Evolutionary conservation across 106 monocot species (phyloP).

Genomic region (Narthecium ossifragum): DNA sequence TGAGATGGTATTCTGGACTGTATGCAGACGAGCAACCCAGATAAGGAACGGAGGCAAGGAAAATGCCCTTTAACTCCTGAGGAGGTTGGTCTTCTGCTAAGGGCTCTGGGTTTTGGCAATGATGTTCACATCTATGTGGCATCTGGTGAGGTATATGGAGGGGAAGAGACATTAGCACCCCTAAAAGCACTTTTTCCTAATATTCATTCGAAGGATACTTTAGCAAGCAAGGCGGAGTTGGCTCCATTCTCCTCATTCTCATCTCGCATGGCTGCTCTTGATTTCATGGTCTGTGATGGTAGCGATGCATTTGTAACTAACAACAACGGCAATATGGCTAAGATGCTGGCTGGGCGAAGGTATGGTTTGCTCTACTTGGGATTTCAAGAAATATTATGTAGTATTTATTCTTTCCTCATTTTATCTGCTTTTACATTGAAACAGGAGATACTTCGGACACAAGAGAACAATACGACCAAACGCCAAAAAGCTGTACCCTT

Average conservation of each 20-base stretch:
- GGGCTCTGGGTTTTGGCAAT: conserved; percentile 69
- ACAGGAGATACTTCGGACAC: conserved; percentile 91
- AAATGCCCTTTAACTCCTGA: conserved; percentile 85
- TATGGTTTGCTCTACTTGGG: conserved; percentile 6
- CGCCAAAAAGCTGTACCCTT: conserved; percentile 76
- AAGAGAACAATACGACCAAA: conserved; percentile 92
- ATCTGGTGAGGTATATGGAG: conserved; percentile 86
- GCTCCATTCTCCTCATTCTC: conserved; percentile 60
- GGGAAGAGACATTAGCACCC: conserved; percentile 71
- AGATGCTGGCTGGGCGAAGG: conserved; percentile 85
- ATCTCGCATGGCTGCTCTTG: conserved; percentile 94
- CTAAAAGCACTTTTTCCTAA: conserved; percentile 90
- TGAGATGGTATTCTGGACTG: background rate
- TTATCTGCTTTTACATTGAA: too few relatives aligned
- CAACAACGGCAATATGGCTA: conserved; percentile 96
- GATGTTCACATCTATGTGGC: conserved; percentile 83
- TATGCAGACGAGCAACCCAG: conserved; percentile 65
- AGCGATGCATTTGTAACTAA: conserved; percentile 91
- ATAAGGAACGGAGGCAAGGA: conserved; percentile 72
- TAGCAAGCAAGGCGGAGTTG: conserved; percentile 65
- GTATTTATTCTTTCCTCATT: background rate
- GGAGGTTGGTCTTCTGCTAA: conserved; percentile 80
- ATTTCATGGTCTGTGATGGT: conserved; percentile 79
- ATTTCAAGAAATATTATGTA: background rate
- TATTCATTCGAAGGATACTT: conserved; percentile 69